Conservation (phyloP, 2,329 filamentous ascomycete genomes). For the Aspergillus sp. region DNA sequence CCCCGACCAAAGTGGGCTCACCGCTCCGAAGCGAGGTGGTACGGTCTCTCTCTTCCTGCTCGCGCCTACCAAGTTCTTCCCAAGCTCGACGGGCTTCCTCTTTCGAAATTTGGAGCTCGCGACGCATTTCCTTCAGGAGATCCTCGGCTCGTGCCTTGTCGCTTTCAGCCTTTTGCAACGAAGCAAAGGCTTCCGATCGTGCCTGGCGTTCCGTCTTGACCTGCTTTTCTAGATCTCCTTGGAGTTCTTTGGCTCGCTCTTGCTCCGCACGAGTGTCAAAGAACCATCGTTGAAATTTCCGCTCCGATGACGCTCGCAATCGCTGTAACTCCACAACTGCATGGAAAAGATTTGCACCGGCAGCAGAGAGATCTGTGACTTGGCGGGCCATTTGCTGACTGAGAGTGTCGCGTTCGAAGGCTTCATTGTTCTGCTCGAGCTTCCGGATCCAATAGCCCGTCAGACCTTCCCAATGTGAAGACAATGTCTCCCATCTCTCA, state of each 20-base stretch:
- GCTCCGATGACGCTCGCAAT: constrained; percentile 86
- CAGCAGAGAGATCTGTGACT: constrained; percentile 94
- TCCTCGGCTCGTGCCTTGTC: constrained; percentile 69
- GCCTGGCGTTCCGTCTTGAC: constrained; percentile 70
- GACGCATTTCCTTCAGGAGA: constrained; percentile 81
- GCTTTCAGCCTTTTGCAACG: constrained; percentile 62
- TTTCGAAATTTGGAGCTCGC: constrained; percentile 90
- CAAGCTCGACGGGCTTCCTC: constrained; percentile 92
- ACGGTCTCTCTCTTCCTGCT: constrained; percentile 87
- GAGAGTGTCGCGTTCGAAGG: constrained; percentile 75
- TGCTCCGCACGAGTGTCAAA: constrained; percentile 88
- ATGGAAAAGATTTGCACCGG: constrained; percentile 94
- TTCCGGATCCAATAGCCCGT: constrained; percentile 96
- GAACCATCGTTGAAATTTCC: constrained; percentile 98
- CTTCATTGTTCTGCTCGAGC: constrained; percentile 83
- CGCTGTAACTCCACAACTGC: constrained; percentile 94
- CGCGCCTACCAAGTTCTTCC: constrained; percentile 90
- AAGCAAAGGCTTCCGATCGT: constrained; percentile 62
- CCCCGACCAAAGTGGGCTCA: constrained; percentile 81
- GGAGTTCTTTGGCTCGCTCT: constrained; percentile 76
- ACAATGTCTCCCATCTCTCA: constrained; percentile 93
- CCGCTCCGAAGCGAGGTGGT: constrained; percentile 82
- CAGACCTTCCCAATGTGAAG: constrained; percentile 95
- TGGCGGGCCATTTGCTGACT: constrained; percentile 87
- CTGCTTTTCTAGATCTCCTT: constrained; percentile 70